A percentile compares a stretch with the other conserved stretches of the same genome.
These are phyloP conservation scores for Senecio squalidus DNA, from an alignment of 140 eudicot genomes.

Conservation along the genomic window DNA sequence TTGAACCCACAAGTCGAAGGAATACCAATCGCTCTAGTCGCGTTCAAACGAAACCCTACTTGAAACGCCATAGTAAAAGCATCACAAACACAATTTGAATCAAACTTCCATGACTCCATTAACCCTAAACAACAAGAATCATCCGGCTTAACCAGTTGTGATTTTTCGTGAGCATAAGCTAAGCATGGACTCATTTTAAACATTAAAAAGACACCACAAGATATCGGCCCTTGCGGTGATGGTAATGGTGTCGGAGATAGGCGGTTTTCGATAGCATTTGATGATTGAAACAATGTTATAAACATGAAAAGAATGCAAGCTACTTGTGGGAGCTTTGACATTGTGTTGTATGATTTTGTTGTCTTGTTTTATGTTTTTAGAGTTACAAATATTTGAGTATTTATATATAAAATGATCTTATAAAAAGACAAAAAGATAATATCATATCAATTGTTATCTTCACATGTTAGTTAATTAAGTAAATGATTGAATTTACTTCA, in stretches of 20 bases:
- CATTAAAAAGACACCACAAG: conserved; percentile 7
- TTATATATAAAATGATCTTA: too few species aligned
- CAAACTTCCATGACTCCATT: background rate
- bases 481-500: too few species aligned
- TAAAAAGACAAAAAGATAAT: too few species aligned
- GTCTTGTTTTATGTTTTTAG: background rate
- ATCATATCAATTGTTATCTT: too few species aligned
- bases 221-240: background rate
- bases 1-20: background rate
- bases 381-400: background rate
- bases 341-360: background rate
- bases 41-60: background rate
- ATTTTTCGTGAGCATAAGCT: background rate
- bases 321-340: background rate
- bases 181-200: background rate
- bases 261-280: background rate
- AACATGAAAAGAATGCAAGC: background rate
- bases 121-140: background rate
- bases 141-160: background rate
- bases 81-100: background rate
- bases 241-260: background rate
- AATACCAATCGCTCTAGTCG: background rate
- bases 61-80: background rate
- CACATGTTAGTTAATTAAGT: too few species aligned
- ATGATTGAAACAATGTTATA: background rate